A percentile compares a stretch with the other conserved stretches of the same genome.
Evolutionary conservation across 108 stramenopile genomes (phyloP).

Genomic region (Cylindrotheca fusiformis): DNA sequence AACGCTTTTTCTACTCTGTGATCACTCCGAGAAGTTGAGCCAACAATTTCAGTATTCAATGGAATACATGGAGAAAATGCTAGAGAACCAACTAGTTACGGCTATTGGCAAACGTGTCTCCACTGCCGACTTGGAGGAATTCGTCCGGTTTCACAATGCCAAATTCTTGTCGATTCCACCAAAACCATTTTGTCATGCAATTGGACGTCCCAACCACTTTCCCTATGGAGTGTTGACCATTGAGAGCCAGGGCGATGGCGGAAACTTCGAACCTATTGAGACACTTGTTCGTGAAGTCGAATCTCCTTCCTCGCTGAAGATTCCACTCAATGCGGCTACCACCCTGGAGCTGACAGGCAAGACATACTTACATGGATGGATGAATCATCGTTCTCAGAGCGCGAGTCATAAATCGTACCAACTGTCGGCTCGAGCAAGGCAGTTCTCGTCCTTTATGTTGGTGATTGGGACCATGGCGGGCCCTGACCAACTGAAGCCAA

Average conservation of each 20-base stretch:
- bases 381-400: conserved; percentile 41
- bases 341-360: conserved; percentile 60
- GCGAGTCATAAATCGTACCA: not conserved
- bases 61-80: conserved; percentile 61
- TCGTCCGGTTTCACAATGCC: conserved; percentile 56
- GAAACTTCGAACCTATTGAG: conserved; percentile 41
- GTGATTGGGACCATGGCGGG: conserved; percentile 78
- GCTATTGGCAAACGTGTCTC: conserved; percentile 76
- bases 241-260: conserved; percentile 14
- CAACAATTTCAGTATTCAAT: conserved; percentile 13
- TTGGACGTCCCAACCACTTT: conserved; percentile 59
- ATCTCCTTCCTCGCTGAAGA: conserved; percentile 11
- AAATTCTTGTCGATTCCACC: conserved; percentile 48
- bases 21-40: conserved; percentile 21
- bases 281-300: conserved; percentile 27
- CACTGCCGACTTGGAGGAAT: conserved; percentile 56
- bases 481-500: conserved; percentile 56
- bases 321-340: conserved; percentile 50
- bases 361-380: conserved; percentile 69
- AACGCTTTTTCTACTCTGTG: conserved; percentile 20
- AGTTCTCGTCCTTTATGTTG: conserved; percentile 81
- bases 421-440: conserved; percentile 63
- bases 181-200: conserved; percentile 66
- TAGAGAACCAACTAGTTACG: conserved; percentile 52
- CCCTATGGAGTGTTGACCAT: conserved; percentile 60